Evolutionary conservation across 352 stramenopile genomes (phyloP), one percentile per base, ranked within the genome.

Genomic region (Globisporangium camurandrum): DNA sequence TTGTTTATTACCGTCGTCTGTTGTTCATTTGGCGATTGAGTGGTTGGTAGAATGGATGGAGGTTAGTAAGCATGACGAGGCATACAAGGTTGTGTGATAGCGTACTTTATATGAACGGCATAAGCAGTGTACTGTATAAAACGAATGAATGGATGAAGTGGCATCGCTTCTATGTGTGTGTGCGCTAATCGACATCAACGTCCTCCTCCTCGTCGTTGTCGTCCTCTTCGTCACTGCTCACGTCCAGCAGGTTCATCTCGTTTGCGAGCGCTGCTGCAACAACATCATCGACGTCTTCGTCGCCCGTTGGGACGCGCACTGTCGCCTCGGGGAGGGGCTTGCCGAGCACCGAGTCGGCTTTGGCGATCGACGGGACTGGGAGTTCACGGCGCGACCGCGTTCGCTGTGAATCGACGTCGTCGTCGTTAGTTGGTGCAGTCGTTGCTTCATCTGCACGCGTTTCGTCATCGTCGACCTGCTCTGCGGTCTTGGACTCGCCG

Each of bases 211-310:
- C 62, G 19, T 79, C 66, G 5, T 81, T 61, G 31, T 84, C 56
- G 22, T 89, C 81, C 61, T 93, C 77, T 62, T 88, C 82, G 49
- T 91, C 79, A 27, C 79, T 93, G 53, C 79, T 91, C n/a, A 93
- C 82, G 39, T 93, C 82, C 16, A 93, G 51, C 26, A 68, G 67
- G 36, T 61, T 68, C 54, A 89, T 88, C 54, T 91, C 82, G 46
- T 71, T 70, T 17, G 75, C 64, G 24, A 93, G 55, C 28, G 68
- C 64, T 16, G 72, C 69, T n/a, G 82, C 82, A 41, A 87, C 53
- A 45, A 78, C 63, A n/a, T 86, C 73, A 17, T 69, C 59, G 17
- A 93, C 72, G 37, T 86, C 66, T 56, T 93, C 82, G 30, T 59
- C 82, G 14, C 69, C 61, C 26, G 52, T 64, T 5, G 41, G 52